Conservation (phyloP, 1,284 basidiomycete genomes). For the Waitea zeae region DNA sequence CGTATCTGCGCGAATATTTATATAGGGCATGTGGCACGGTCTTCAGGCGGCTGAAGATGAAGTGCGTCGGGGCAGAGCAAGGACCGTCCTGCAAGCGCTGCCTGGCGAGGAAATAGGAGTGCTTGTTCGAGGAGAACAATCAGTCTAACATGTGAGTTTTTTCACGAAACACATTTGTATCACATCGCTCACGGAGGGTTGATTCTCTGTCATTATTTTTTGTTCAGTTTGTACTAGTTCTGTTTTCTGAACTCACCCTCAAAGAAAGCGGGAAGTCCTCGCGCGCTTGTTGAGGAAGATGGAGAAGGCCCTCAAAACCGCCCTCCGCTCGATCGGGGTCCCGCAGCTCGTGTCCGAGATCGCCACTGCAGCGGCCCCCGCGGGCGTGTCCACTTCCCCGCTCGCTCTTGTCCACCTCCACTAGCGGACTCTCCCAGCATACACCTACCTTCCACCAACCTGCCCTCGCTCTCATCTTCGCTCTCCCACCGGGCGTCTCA, state of each 20-base stretch:
- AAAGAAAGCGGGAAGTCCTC: conserved; percentile 75
- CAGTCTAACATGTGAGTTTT: conserved; percentile 67
- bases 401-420: conserved; percentile 44
- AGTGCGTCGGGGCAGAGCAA: conserved; percentile 87
- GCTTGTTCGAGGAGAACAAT: conserved; percentile 91
- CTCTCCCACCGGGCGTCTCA: too few relatives aligned
- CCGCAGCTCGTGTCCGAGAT: conserved; percentile 58
- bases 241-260: conserved; percentile 15
- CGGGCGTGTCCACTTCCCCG: conserved; percentile 29
- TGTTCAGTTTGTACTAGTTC: not conserved
- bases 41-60: conserved; percentile 95
- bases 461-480: too few relatives aligned
- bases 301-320: conserved; percentile 83
- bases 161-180: too few relatives aligned
- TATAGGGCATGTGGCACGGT: conserved; percentile 88
- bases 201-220: conserved; percentile 1
- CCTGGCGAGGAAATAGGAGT: conserved; percentile 70
- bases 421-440: conserved; percentile 27
- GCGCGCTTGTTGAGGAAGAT: conserved; percentile 83
- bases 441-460: too few relatives aligned
- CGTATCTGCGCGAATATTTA: too few relatives aligned
- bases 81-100: conserved; percentile 86
- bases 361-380: conserved; percentile 65
- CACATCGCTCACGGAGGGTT: too few relatives aligned
- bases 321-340: conserved; percentile 69